Base-by-base conservation (phyloP, 2,329 filamentous ascomycete genomes). In the Hyphodiscus sp. region DNA sequence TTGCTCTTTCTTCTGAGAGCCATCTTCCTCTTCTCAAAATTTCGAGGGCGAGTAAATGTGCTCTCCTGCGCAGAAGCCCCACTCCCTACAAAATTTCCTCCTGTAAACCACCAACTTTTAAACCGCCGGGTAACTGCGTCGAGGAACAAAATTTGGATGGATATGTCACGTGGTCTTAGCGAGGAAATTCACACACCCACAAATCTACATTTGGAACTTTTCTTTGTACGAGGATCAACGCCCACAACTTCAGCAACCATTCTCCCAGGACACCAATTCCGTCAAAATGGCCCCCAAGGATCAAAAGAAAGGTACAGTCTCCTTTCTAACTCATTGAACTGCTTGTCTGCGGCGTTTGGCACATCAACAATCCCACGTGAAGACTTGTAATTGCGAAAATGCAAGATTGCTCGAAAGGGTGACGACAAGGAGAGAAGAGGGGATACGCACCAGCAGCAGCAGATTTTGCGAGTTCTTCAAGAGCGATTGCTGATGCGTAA, bases 381-480 rank as follows among this genome's bases (percentile, higher is more conserved):
- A 38, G 43, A 41, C 46, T 47, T 62, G 30, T 41, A 38, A 43
- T 52, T 42, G 41, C 45, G 41, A 52, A 49, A 13, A 33, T 30
- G 45, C 33, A 41, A 29, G 19, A 2, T 23, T 20, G 23, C 38
- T 52, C 47, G 45, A 54, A 45, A 44, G 57, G 58, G 57, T 51
- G 54, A 58, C 50, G 51, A 55, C 48, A 54, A 53, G 53, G 52
- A 53, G 23, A 57, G 41, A 49, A 46, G 50, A 52, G 50, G 55
- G 57, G 55, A 62, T 65, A 54, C 63, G 65, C 65, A 66, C 61
- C 64, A 82, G 82, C 82, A 84, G 78, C 76, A 86, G 82, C 82
- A 85, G 82, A 82, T 80, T 82, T 86, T 86, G 82, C 82, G 82
- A 85, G 82, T 86, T 85, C 81, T 64, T 70, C 65, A 76, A 83